These are phyloP conservation scores for Phanerochaete carnosa DNA, from an alignment of 768 basidiomycete species.

Conservation along the genomic window DNA sequence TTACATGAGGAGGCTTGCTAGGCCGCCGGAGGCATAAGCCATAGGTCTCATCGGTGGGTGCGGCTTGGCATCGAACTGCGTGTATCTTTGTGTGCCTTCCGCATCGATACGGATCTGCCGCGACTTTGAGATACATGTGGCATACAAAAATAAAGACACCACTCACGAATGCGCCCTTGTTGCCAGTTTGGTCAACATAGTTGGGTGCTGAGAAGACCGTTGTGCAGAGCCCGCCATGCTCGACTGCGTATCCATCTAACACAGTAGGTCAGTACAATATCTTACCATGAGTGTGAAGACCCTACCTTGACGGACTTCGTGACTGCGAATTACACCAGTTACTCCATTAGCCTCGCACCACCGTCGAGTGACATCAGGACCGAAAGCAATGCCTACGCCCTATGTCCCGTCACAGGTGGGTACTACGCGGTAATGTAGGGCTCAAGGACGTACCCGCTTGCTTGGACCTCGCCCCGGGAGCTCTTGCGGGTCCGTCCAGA, in stretches of 20 bases:
- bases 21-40: constrained; percentile 75
- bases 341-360: constrained; percentile 90
- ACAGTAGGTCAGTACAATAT: background rate
- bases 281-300: constrained; percentile 3
- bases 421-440: background rate
- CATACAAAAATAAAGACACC: background rate
- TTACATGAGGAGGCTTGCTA: constrained; percentile 72
- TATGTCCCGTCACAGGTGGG: constrained; percentile 24
- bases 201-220: constrained; percentile 97
- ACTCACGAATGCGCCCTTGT: constrained; percentile 89
- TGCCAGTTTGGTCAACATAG: constrained; percentile 88
- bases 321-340: constrained; percentile 88
- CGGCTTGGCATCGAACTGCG: constrained; percentile 80
- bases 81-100: constrained; percentile 67
- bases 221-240: constrained; percentile 92
- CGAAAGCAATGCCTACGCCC: constrained; percentile 96
- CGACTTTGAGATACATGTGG: background rate
- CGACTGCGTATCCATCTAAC: constrained; percentile 88
- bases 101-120: constrained; percentile 78
- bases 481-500: constrained; percentile 97
- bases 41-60: constrained; percentile 93
- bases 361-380: constrained; percentile 85
- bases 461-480: constrained; percentile 88
- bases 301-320: constrained; percentile 91
- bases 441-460: constrained; percentile 69